Percentiles rank a stretch among this genome's conserved stretches.
Evolutionary conservation across 2,329 filamentous ascomycete species (phyloP).

Genomic region (Trichophyton benhamiae): DNA sequence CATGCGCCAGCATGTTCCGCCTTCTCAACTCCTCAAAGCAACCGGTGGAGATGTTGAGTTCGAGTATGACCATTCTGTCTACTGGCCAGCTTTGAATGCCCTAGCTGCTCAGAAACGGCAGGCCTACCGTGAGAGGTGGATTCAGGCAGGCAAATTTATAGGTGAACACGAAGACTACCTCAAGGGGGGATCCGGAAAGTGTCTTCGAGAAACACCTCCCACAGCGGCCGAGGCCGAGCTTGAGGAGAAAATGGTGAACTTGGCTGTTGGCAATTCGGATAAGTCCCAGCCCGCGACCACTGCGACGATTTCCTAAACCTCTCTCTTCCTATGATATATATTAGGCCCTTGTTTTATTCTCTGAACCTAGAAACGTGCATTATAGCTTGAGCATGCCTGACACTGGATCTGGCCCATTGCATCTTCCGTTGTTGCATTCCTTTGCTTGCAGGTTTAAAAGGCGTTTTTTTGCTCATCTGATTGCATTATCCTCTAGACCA

Average conservation of each 20-base stretch:
- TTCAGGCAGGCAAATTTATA: constrained; percentile 62
- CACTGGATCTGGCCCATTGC: not conserved
- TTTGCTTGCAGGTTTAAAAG: not conserved
- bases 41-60: constrained; percentile 74
- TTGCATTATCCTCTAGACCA: not conserved
- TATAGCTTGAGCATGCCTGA: not conserved
- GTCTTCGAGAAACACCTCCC: constrained; percentile 24
- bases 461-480: not conserved
- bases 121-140: constrained; percentile 59
- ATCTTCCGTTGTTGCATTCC: not conserved
- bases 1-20: constrained; percentile 66
- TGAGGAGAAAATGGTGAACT: constrained; percentile 14
- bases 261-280: constrained; percentile 9
- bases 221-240: not conserved
- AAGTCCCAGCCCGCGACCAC: not conserved
- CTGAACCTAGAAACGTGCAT: not conserved
- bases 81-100: constrained; percentile 76
- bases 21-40: constrained; percentile 67
- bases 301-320: not conserved
- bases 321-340: not conserved
- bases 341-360: not conserved
- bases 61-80: constrained; percentile 74
- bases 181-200: constrained; percentile 48
- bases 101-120: constrained; percentile 55
- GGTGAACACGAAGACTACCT: constrained; percentile 83